Percentiles rank a stretch among this genome's conserved stretches.
Conservation (phyloP, 2,329 filamentous ascomycete species). For the Mycosphaerella sp. region DNA sequence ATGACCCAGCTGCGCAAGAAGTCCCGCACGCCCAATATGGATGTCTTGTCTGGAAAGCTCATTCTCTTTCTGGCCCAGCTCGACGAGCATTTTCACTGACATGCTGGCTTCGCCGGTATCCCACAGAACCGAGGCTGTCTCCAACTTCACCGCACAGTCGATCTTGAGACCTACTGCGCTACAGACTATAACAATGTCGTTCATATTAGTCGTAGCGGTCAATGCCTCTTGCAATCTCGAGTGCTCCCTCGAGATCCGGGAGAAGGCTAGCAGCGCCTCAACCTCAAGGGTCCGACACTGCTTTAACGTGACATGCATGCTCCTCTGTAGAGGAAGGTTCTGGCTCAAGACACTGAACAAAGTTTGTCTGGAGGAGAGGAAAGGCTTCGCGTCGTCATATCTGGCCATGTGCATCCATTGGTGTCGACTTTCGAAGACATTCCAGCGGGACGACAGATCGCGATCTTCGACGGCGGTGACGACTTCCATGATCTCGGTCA, state of each 20-base stretch:
- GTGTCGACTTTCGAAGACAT: conserved; percentile 58
- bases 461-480: conserved; percentile 54
- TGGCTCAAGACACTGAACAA: conserved; percentile 73
- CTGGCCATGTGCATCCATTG: conserved; percentile 64
- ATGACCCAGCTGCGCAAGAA: conserved; percentile 81
- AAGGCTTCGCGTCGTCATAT: conserved; percentile 69
- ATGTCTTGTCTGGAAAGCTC: conserved; percentile 64
- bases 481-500: conserved; percentile 77
- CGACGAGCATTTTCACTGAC: conserved; percentile 82
- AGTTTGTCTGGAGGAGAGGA: conserved; percentile 77
- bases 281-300: conserved; percentile 67
- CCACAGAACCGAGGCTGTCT: conserved; percentile 87
- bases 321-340: conserved; percentile 56
- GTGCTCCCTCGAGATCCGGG: conserved; percentile 70
- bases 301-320: conserved; percentile 54
- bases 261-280: conserved; percentile 67
- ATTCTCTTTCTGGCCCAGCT: conserved; percentile 53
- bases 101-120: conserved; percentile 84
- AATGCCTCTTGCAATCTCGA: conserved; percentile 79
- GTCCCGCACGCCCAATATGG: conserved; percentile 63
- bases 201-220: conserved; percentile 77
- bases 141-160: conserved; percentile 68
- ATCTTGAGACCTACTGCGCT: conserved; percentile 65
- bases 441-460: conserved; percentile 57
- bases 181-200: conserved; percentile 65